Evolutionary conservation across 2,329 filamentous ascomycete genomes (phyloP).

Genomic region (Botryotinia narcissicola): DNA sequence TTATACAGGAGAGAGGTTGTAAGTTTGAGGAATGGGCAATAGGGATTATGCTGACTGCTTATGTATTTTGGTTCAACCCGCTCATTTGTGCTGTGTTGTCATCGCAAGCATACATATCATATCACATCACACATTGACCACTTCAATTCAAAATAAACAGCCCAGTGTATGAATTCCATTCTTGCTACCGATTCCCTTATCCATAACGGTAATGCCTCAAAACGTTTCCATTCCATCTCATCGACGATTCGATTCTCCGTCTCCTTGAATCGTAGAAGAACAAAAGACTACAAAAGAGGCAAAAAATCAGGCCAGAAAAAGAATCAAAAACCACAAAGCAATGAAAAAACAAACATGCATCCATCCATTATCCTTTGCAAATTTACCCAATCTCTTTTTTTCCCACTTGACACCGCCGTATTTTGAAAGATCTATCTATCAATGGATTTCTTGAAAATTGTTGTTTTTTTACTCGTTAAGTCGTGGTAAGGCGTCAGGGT

Average conservation of each 20-base stretch:
- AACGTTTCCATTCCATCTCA: neutral
- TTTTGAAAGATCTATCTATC: constrained; percentile 22
- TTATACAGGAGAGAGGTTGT: neutral
- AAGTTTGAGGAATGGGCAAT: neutral
- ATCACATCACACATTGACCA: neutral
- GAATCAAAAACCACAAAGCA: constrained; percentile 7
- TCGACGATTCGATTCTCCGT: neutral
- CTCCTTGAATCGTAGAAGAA: neutral
- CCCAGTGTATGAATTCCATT: constrained; percentile 5
- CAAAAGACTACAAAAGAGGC: neutral
- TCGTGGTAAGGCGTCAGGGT: constrained; percentile 12
- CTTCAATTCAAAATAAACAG: neutral
- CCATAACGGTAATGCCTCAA: neutral
- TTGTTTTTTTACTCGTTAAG: constrained; percentile 19
- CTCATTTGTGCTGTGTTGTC: neutral
- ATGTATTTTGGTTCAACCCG: neutral
- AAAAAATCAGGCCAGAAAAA: neutral
- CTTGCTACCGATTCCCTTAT: constrained; percentile 9
- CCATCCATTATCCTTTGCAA: constrained; percentile 18
- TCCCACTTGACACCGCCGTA: constrained; percentile 24
- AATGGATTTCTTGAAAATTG: constrained; percentile 11
- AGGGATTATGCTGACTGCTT: neutral
- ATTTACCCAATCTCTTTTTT: constrained; percentile 24
- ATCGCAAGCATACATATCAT: neutral
- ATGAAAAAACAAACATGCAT: constrained; percentile 6